Conservation (phyloP, 495 filamentous ascomycete species). For the Xylaria grammica region DNA sequence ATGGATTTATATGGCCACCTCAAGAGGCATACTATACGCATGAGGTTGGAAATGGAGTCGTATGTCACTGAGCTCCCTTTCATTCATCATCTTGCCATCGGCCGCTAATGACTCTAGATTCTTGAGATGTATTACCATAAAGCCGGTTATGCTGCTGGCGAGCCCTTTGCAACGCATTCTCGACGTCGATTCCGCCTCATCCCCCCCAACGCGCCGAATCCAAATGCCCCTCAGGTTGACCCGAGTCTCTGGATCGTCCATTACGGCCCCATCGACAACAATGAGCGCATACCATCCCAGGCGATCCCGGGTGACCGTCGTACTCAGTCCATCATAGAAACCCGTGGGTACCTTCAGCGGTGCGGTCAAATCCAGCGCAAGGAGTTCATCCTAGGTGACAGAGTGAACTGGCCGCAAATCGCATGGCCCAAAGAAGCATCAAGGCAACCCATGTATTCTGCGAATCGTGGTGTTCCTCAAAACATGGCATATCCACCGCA, state of each 20-base stretch:
- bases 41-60: slow-evolving; percentile 73
- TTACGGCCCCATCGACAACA: slow-evolving; percentile 75
- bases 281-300: slow-evolving; percentile 69
- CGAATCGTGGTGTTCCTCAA: slow-evolving; percentile 50
- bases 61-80: slow-evolving; percentile 51
- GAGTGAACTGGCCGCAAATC: slow-evolving; percentile 86
- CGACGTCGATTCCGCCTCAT: slow-evolving; percentile 84
- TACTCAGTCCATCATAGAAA: slow-evolving; percentile 63
- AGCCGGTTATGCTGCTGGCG: slow-evolving; percentile 74
- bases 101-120: slow-evolving; percentile 38
- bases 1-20: slow-evolving; percentile 90
- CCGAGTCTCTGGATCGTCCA: slow-evolving; percentile 93
- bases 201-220: slow-evolving; percentile 63
- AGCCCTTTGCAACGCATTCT: slow-evolving; percentile 71
- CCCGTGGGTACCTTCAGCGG: slow-evolving; percentile 71
- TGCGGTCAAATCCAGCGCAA: slow-evolving; percentile 85
- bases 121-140: slow-evolving; percentile 86
- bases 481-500: slow-evolving; percentile 59
- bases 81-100: neutral
- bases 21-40: slow-evolving; percentile 72
- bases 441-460: slow-evolving; percentile 50
- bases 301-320: slow-evolving; percentile 64
- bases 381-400: slow-evolving; percentile 92
- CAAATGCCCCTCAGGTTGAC: slow-evolving; percentile 69
- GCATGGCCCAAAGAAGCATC: slow-evolving; percentile 62